Base-by-base conservation (phyloP, 148 eudicot genomes). In the Cornus controversa region DNA sequence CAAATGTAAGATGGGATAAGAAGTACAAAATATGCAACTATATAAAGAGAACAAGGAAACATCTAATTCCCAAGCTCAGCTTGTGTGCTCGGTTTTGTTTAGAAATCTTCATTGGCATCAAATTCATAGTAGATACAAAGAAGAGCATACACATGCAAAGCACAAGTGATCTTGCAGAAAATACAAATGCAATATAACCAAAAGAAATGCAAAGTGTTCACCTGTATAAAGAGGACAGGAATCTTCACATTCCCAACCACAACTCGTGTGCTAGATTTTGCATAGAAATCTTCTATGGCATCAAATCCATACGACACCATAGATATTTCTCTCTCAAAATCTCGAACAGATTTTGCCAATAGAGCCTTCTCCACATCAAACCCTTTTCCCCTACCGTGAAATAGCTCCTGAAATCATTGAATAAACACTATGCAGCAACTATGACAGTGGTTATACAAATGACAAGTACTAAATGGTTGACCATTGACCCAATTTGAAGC, bases 211-310 rank as follows among this genome's bases (percentile, higher is more conserved):
- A 47, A 70, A 76, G 34, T 62, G 53, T 36, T 34, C 65, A 96
- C 99, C 98, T 93, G 98, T 77, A 96, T 87, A 71, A 91, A 96
- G 60, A 96, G 99, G 80, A 93, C 88, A 42, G 99, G 99, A 75
- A 96, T 87, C 90, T 93, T 93, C 82, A 96, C 77, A 69, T 88
- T 71, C 68, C 86, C 91, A 71, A 96, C 86, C 78, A 88, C 66
- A 80, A 80, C 77, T 75, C 89, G 84, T 6, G 97, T 88, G 86
- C 98, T 96, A 65, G 89, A 90, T 64, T 71, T 79, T 25, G 84
- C 81, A 82, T 96, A 96, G 60, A 96, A 96, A 15, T 96, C 99
- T 71, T 90, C 93, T 79, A 96, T 31, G 60, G 86, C 80, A 75
- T 89, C 87, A 80, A 84, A 96, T 58, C 98, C 98, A 85, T 89